Evolutionary conservation across 1,284 basidiomycete species (phyloP), one percentile per base, ranked within the genome.

Genomic region (Calocybe gambosa): DNA sequence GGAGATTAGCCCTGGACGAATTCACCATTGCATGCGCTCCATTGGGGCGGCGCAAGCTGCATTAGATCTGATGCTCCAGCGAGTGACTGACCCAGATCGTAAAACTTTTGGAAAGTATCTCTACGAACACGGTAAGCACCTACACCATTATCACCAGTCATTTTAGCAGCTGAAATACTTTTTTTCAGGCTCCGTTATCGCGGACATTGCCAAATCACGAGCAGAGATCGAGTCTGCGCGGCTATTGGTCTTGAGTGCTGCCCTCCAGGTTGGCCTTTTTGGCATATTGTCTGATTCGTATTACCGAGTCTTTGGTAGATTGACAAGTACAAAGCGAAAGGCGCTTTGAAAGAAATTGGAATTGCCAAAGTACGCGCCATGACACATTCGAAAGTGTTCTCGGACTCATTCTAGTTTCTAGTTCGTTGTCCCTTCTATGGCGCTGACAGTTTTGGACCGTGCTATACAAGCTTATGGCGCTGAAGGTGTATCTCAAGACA

Each of bases 21-120:
- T 98, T 58, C 95, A 98, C 64, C 95, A 99, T 66, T 96, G 93
- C 74, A 99, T 99, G 95, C 84, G 95, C 39, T 90, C 91, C 16
- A 89, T 99, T 51, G 95, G 95, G 35, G 78, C 80, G 19, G 96
- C 94, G 1, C 83, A 87, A 51, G 75, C 80, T 20, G 89, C 95
- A 1, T 72, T 98, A 48, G 91, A 97, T 59, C 70, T 90, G 40
- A 84, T 98, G 80, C 76, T 99, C 39, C 78, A 85, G 53, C 82
- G 95, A n/a, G 91, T 93, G 21, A 95, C 93, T 21, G 92, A 98
- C 64, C 85, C 91, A 6, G 69, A 70, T 26, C 82, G 92, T 58
- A 93, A 90, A 70, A 95, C 95, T 0, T 99, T 99, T 61, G 94
- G 93, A 39, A 98, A 96, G 67, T 78, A 78, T 59, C 73, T 99